Conservation (phyloP, 106 monocot genomes). For the Vanilla planifolia region DNA sequence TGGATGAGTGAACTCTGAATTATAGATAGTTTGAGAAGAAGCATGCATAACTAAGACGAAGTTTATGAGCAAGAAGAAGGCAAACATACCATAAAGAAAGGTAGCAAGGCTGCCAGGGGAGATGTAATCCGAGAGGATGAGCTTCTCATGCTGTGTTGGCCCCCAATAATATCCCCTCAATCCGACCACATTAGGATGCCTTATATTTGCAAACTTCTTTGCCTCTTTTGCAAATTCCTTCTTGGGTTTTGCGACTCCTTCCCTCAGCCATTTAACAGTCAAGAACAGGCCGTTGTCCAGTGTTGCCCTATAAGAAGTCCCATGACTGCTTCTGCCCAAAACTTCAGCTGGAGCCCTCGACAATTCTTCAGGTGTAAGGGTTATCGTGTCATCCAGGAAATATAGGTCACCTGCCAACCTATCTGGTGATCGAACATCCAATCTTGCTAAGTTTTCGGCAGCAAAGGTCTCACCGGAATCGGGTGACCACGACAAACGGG, state of each 20-base stretch:
- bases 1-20: no score
- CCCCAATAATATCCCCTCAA: constrained; percentile 96
- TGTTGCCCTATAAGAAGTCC: constrained; percentile 88
- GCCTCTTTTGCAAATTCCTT: constrained; percentile 93
- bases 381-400: constrained; percentile 92
- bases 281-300: constrained; percentile 84
- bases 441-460: constrained; percentile 45
- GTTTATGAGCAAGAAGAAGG: background rate
- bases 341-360: constrained; percentile 92
- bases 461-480: constrained; percentile 50
- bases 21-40: no score
- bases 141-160: constrained; percentile 89
- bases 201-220: constrained; percentile 88
- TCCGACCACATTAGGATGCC: constrained; percentile 93
- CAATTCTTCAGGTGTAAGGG: constrained; percentile 79
- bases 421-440: constrained; percentile 77
- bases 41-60: no score
- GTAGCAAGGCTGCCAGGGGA: constrained; percentile 90
- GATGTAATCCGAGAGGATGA: constrained; percentile 81
- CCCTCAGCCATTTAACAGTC: constrained; percentile 93
- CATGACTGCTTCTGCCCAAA: constrained; percentile 93
- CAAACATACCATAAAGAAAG: constrained; percentile 83
- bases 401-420: constrained; percentile 74
- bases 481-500: constrained; percentile 83
- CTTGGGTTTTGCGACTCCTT: constrained; percentile 92